Conservation (phyloP, 768 basidiomycete genomes). For the Grammothele lineata region DNA sequence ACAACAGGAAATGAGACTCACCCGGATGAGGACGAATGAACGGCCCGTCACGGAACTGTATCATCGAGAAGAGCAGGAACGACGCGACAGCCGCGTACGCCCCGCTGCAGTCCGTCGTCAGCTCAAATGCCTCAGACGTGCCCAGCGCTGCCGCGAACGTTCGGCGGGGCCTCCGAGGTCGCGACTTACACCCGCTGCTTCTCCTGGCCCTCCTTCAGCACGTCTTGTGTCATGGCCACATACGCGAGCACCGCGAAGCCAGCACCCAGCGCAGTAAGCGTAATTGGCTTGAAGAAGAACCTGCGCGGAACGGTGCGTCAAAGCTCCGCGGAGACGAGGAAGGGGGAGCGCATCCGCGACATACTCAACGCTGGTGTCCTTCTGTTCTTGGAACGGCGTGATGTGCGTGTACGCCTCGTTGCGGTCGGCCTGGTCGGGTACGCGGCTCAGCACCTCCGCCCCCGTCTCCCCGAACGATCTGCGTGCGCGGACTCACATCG, state of each 20-base stretch:
- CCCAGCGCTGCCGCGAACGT: slow-evolving; percentile 1
- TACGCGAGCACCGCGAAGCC: slow-evolving; percentile 72
- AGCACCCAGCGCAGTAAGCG: slow-evolving; percentile 65
- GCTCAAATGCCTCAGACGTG: neutral
- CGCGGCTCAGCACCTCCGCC: neutral
- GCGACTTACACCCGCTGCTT: slow-evolving; percentile 71
- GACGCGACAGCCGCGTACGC: slow-evolving; percentile 69
- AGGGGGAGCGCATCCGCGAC: slow-evolving; percentile 22
- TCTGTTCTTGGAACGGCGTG: slow-evolving; percentile 76
- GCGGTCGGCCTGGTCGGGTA: slow-evolving; percentile 60
- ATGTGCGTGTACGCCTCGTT: slow-evolving; percentile 82
- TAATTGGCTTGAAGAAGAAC: slow-evolving; percentile 85
- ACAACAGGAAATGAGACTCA: slow-evolving; percentile 7
- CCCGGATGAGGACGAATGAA: slow-evolving; percentile 82
- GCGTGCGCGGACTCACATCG: slow-evolving; percentile 54
- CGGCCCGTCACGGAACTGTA: slow-evolving; percentile 88
- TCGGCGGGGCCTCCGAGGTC: neutral
- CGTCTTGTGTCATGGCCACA: slow-evolving; percentile 77
- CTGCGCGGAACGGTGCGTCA: slow-evolving; percentile 30
- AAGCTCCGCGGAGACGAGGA: neutral
- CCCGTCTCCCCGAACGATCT: neutral
- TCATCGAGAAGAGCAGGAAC: slow-evolving; percentile 78
- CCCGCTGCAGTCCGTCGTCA: slow-evolving; percentile 44
- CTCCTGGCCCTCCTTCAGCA: slow-evolving; percentile 79
- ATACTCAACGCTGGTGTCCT: slow-evolving; percentile 81